Base-by-base conservation (phyloP, 345 rosid species). In the Eutrema yunnanense region DNA sequence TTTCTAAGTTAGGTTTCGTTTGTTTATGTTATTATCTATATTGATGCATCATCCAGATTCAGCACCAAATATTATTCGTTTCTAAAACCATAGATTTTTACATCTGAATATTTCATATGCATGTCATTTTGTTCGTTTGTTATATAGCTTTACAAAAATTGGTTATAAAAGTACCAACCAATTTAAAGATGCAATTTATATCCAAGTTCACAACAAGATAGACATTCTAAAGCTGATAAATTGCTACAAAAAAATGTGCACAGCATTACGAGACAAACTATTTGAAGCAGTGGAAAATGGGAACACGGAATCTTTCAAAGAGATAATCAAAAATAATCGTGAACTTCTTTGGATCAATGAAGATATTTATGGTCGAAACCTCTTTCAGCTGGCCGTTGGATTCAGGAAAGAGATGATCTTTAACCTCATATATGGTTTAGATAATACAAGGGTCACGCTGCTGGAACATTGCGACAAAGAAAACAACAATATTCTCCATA, bases 371-470 rank as follows among this genome's bases (percentile, higher is more conserved):
- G 47, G 66, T 0, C 37, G 50, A 59, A 70, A 70, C 50, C 40
- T 58, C 32, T 70, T 70, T 29, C 74, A 58, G 8, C 19, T 70
- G 2, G 74, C 74, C 50, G 74, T 70, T 9, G 4, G 2, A 16
- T 70, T 38, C 36, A 60, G n/a, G 26, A 60, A 71, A 29, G 77
- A 64, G 33, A 33, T 12, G 32, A 54, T 72, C 8, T 63, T 72
- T 51, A 42, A 33, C 16, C 69, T 72, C 7, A 52, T 62, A 0
- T 8, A 62, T 72, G 69, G 76, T 6, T 30, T 62, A 52, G 62
- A 33, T 42, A 46, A 51, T 3, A 53, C 2, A 40, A 50, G 41
- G 8, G 14, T 38, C 8, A 11, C 11, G 0, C n/a, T 71, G 0
- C 67, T 58, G 13, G 34, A 55, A 69, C 44, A 64, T 56, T 12